A percentile compares a stretch with the other conserved stretches of the same genome.
phyloP scores from a whole-genome alignment of 768 basidiomycete genomes.

The Lactarius indigo region DNA sequence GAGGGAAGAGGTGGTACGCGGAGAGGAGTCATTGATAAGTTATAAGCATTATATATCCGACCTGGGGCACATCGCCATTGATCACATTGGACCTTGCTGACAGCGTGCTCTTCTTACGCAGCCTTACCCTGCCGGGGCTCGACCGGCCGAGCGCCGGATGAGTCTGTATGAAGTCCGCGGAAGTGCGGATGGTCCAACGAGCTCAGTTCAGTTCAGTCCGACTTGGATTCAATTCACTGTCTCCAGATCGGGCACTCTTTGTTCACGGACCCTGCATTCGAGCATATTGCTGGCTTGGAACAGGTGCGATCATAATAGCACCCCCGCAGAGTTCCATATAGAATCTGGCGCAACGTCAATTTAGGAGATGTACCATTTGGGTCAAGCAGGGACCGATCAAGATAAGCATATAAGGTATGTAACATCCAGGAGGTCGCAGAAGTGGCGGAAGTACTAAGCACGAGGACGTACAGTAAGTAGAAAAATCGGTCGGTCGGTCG shows the following conservation, averaged over 20 bases:
- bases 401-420: constrained; percentile 26
- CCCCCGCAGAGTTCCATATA: constrained; percentile 5
- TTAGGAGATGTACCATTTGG: constrained; percentile 10
- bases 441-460: constrained; percentile 11
- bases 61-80: constrained; percentile 12
- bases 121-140: constrained; percentile 16
- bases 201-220: constrained; percentile 6
- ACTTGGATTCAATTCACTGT: not conserved
- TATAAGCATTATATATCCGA: constrained; percentile 21
- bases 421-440: constrained; percentile 16
- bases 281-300: constrained; percentile 2
- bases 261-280: constrained; percentile 1
- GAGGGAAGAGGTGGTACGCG: constrained; percentile 17
- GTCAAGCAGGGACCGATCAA: constrained; percentile 21
- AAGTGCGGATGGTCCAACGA: constrained; percentile 10
- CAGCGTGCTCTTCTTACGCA: constrained; percentile 19
- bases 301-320: not conserved
- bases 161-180: constrained; percentile 13
- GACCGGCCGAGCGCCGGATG: constrained; percentile 22
- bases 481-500: constrained; percentile 9
- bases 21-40: constrained; percentile 20
- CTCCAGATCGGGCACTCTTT: constrained; percentile 1
- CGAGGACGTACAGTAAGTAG: not conserved
- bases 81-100: constrained; percentile 20
- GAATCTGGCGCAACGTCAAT: constrained; percentile 12